Base-by-base conservation (phyloP, 1,284 basidiomycete species). In the Inonotus obliquus region DNA sequence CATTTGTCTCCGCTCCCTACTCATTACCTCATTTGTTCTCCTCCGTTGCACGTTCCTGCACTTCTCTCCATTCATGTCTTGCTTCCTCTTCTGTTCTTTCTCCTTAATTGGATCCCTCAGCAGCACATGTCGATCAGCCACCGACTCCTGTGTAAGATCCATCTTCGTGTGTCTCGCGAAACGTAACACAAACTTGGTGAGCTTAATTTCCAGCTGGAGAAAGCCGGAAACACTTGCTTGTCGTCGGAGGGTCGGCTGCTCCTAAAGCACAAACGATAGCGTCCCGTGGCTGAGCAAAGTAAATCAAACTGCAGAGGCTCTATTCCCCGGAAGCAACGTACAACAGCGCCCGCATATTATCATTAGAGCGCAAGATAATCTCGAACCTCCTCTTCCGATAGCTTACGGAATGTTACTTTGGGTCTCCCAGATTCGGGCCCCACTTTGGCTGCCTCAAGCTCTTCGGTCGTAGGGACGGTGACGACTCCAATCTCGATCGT, bases 401-500 rank as follows among this genome's bases (percentile, higher is more conserved):
- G 76, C 76, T 96, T 97, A 72, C 96, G 83, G 80, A 98, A 98
- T 14, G 92, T 92, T 25, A 94, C 89, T 70, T 86, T 88, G 56
- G 86, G 84, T 62, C 92, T 83, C 41, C 83, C 86, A 9, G 85
- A 89, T 67, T 89, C 87, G 53, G 85, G 85, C 37, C 86, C 86
- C 63, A 87, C 82, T 69, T 86, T 89, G 29, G 80, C 84, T 61
- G 84, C 87, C 67, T 88, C 87, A 60, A 92, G 79, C 71, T 94
- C 90, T 67, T 87, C 85, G 25, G 81, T 72, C 23, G 86, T 90
- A 4, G 95, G 94, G 17, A 94, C 91, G 56, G 92, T 94, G 64
- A 99, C 85, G 53, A 99, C 88, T 52, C 97, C 97, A 63, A 99
- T 96, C 77, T 99, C 97, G 71, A 99, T 97, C 38, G 97, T 99